These are phyloP conservation scores for Canavalia gladiata DNA, from an alignment of 306 rosid species.

Conservation along the genomic window DNA sequence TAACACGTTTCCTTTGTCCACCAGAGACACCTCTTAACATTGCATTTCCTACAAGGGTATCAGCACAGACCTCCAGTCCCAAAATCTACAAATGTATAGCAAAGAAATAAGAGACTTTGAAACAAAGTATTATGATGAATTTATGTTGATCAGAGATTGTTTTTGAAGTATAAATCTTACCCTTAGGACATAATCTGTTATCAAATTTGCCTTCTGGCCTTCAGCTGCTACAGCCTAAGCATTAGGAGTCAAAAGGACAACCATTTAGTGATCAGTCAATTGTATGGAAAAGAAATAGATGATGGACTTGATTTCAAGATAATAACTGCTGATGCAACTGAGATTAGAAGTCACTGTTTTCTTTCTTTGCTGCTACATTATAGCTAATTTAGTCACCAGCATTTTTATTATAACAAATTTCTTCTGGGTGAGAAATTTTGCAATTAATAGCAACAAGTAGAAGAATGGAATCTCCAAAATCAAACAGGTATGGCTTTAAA, in stretches of 20 bases:
- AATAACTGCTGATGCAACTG: not conserved
- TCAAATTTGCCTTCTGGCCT: conserved; percentile 76
- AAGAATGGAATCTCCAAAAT: not conserved
- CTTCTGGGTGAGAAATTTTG: conserved; percentile 4
- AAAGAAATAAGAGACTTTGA: conserved; percentile 4
- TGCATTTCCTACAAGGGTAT: conserved; percentile 67
- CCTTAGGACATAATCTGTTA: conserved; percentile 83
- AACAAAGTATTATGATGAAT: not conserved
- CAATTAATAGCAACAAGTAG: not conserved
- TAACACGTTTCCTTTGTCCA: conserved; percentile 76
- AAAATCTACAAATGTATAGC: conserved; percentile 54
- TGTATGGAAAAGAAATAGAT: conserved; percentile 27
- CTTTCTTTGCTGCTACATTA: not conserved
- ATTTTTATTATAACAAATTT: not conserved
- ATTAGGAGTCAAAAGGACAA: conserved; percentile 42
- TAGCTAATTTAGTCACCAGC: not conserved
- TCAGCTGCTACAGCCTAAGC: conserved; percentile 73
- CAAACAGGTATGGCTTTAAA: not conserved
- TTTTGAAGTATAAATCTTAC: conserved; percentile 51
- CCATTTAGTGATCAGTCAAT: conserved; percentile 28
- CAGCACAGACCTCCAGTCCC: conserved; percentile 72
- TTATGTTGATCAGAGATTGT: conserved; percentile 4
- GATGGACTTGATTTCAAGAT: conserved; percentile 6
- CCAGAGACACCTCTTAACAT: conserved; percentile 74
- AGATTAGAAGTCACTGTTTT: not conserved